phyloP scores from a whole-genome alignment of 108 stramenopile species.

The Nannochloropsis salina region DNA sequence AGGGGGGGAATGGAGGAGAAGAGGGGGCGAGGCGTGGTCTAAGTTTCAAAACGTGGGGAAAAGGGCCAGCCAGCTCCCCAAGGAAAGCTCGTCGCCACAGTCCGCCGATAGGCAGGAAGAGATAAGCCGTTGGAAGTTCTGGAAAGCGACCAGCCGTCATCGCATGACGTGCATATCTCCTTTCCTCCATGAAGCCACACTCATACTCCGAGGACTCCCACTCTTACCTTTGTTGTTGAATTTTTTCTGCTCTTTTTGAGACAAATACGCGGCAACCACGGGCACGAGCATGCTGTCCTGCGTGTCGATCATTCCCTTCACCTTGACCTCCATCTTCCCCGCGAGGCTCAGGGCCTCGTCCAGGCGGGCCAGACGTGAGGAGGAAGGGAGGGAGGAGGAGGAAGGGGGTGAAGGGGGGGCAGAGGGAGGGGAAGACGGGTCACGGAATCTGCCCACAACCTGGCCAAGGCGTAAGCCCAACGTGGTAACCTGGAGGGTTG shows the following conservation, averaged over 20 bases:
- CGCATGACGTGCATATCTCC: no score
- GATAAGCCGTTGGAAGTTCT: no score
- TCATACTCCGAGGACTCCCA: no score
- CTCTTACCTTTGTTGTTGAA: slow-evolving; percentile 18
- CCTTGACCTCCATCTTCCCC: neutral
- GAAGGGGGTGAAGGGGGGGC: neutral
- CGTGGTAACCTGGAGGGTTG: neutral
- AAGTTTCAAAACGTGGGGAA: no score
- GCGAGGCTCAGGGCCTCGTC: neutral
- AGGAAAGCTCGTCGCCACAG: no score
- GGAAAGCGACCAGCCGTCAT: no score
- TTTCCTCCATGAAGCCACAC: no score
- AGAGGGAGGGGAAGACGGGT: neutral
- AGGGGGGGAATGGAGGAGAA: neutral
- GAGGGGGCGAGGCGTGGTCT: neutral
- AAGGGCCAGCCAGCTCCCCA: no score
- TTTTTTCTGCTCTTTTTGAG: neutral
- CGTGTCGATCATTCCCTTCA: neutral
- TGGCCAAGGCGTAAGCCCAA: neutral
- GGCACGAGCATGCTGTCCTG: slow-evolving; percentile 15
- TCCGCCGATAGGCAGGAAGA: no score
- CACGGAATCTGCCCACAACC: neutral
- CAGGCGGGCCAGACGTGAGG: neutral
- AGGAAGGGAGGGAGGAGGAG: slow-evolving; percentile 17
- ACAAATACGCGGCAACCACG: neutral